Evolutionary conservation across 2,329 filamentous ascomycete species (phyloP).

Genomic region (Penicillium freii): DNA sequence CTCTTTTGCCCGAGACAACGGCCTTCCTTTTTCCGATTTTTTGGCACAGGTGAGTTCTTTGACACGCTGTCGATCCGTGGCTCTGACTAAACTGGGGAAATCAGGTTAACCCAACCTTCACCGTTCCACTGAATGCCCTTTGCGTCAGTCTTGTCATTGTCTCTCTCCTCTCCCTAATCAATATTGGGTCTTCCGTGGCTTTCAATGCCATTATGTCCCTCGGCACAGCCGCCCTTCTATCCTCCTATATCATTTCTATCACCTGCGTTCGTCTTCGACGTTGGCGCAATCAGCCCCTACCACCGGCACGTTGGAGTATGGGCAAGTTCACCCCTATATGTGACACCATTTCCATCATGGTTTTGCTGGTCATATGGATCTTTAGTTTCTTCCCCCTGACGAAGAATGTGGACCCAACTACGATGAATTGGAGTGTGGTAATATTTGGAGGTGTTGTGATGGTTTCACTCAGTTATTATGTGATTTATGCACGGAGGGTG

Average conservation of each 20-base stretch:
- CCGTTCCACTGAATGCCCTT: slow-evolving; percentile 19
- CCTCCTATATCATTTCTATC: slow-evolving; percentile 30
- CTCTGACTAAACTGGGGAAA: neutral
- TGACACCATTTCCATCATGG: neutral
- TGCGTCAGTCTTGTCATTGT: slow-evolving; percentile 15
- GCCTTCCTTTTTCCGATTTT: neutral
- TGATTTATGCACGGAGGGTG: neutral
- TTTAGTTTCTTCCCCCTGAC: neutral
- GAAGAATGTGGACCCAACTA: neutral
- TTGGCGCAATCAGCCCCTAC: neutral
- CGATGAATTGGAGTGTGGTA: neutral
- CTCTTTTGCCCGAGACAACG: neutral
- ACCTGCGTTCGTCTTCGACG: neutral
- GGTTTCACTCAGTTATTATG: neutral
- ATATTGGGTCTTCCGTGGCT: slow-evolving; percentile 36
- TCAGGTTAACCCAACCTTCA: neutral
- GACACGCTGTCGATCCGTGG: neutral
- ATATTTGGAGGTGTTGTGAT: neutral
- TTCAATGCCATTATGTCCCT: slow-evolving; percentile 44
- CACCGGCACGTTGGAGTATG: neutral
- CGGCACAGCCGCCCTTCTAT: slow-evolving; percentile 33
- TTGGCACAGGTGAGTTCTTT: neutral
- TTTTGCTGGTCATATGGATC: neutral
- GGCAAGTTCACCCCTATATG: neutral
- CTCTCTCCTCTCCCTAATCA: slow-evolving; percentile 34